Percentiles rank a stretch among this genome's conserved stretches.
Conservation (phyloP, 1,284 basidiomycete genomes). For the Ustilago trichophora region DNA sequence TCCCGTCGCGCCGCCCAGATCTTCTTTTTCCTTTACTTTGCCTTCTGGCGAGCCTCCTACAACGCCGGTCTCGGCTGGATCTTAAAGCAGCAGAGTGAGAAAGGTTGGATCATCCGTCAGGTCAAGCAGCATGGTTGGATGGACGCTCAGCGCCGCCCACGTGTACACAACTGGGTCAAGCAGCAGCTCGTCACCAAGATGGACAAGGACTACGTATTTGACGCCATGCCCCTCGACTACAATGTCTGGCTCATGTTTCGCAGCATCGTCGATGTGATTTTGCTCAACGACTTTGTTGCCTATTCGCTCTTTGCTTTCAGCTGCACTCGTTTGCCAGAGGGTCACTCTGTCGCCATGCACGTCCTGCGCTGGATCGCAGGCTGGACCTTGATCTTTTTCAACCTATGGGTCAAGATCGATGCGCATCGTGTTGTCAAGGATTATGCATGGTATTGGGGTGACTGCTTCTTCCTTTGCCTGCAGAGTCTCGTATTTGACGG, state of each 20-base stretch:
- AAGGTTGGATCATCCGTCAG: constrained; percentile 86
- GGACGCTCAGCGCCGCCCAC: constrained; percentile 75
- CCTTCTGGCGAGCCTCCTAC: constrained; percentile 91
- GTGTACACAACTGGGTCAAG: constrained; percentile 81
- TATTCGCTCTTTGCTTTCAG: constrained; percentile 88
- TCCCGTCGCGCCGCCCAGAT: constrained; percentile 68
- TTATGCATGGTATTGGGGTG: constrained; percentile 89
- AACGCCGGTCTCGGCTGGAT: constrained; percentile 93
- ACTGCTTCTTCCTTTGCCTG: constrained; percentile 84
- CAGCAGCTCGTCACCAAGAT: constrained; percentile 89
- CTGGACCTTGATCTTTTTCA: constrained; percentile 86
- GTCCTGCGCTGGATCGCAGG: constrained; percentile 87
- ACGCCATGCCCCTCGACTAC: constrained; percentile 67
- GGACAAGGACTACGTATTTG: constrained; percentile 89
- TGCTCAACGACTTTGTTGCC: constrained; percentile 87
- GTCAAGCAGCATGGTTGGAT: constrained; percentile 86
- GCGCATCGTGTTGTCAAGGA: constrained; percentile 94
- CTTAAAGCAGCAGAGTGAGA: constrained; percentile 90
- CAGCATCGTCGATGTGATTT: constrained; percentile 90
- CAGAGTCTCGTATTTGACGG: constrained; percentile 92
- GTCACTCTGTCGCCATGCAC: constrained; percentile 78
- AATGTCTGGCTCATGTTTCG: constrained; percentile 86
- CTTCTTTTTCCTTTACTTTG: constrained; percentile 87
- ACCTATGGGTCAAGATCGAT: constrained; percentile 98
- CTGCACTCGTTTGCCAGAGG: constrained; percentile 79